Percentiles rank a stretch among this genome's conserved stretches.
Evolutionary conservation across 1,284 basidiomycete genomes (phyloP).

Genomic region (Meira nashicola): DNA sequence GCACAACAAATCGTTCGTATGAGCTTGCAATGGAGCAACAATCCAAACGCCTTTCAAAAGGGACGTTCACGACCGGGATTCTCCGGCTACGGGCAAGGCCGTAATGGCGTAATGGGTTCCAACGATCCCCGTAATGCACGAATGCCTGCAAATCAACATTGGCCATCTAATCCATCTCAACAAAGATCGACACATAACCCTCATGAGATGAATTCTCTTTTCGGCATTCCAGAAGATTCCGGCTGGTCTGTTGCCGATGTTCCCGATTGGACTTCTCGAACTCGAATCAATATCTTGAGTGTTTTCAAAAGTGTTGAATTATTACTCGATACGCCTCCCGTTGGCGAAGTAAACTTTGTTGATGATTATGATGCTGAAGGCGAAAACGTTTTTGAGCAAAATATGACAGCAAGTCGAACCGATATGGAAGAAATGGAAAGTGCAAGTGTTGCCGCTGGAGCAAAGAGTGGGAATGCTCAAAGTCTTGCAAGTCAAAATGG

Average conservation of each 20-base stretch:
- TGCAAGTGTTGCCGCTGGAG: slow-evolving; percentile 3
- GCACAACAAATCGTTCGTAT: slow-evolving; percentile 79
- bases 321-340: slow-evolving; percentile 33
- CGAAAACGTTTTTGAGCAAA: slow-evolving; percentile 5
- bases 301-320: slow-evolving; percentile 44
- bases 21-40: slow-evolving; percentile 57
- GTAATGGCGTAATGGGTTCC: background rate
- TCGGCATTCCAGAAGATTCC: slow-evolving; percentile 38
- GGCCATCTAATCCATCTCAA: background rate
- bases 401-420: slow-evolving; percentile 3
- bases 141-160: no score
- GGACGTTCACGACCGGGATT: background rate
- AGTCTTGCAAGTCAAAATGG: background rate
- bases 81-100: background rate
- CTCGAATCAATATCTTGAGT: slow-evolving; percentile 41
- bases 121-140: no score
- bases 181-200: background rate
- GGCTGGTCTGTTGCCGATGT: slow-evolving; percentile 46
- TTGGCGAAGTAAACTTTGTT: slow-evolving; percentile 43
- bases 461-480: background rate
- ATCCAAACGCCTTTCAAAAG: background rate
- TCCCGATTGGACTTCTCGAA: slow-evolving; percentile 38
- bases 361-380: slow-evolving; percentile 14
- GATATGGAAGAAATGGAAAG: slow-evolving; percentile 5
- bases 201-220: slow-evolving; percentile 17